Base-by-base conservation (phyloP, 2,329 filamentous ascomycete species). In the Zasmidium cellare region DNA sequence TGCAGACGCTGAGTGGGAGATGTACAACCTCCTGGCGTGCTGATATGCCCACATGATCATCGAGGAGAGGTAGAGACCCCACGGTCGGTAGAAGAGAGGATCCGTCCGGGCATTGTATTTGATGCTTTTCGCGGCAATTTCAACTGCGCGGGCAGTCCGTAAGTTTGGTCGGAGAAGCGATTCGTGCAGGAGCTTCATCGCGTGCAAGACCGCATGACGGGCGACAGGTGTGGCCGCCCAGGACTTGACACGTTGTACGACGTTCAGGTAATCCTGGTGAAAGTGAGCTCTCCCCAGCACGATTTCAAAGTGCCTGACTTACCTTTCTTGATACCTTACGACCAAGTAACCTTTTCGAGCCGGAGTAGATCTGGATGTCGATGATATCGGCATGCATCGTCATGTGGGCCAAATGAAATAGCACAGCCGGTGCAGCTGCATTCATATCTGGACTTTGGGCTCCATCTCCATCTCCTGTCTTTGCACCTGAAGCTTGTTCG, bases 341-440 rank as follows among this genome's bases (percentile, higher is more conserved):
- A 16, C 92, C 92, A 1, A 97, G 84, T 3, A 97, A 80, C 20
- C 92, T 83, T 67, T 87, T 90, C 1, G 92, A 91, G 3, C 92
- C 87, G 6, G 92, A 92, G 72, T 93, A 96, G 64, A 97, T 96
- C 75, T 97, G 93, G 67, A 91, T 92, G 72, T 97, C 92, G 14
- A 96, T 90, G 53, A 97, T 91, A 71, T 97, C 92, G 16, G 96
- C 91, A 69, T 97, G 91, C 83, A 96, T 96, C 1, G 91, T 91
- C 88, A 97, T 96, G 72, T 97, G 92, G 0, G 93, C 93, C 14
- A 97, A 79, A 66, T 96, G 91, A 70, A 96, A 92, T 20, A 97
- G 79, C 14, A 96, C 91, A 1, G 87, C 54, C 7, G 54, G 46
- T 5, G 31, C 93, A 12, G 91, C 86, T 63, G 87, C 86, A 56